phyloP scores from a whole-genome alignment of 192 early-diverging fungal species.

The Entomortierella chlamydospora region DNA sequence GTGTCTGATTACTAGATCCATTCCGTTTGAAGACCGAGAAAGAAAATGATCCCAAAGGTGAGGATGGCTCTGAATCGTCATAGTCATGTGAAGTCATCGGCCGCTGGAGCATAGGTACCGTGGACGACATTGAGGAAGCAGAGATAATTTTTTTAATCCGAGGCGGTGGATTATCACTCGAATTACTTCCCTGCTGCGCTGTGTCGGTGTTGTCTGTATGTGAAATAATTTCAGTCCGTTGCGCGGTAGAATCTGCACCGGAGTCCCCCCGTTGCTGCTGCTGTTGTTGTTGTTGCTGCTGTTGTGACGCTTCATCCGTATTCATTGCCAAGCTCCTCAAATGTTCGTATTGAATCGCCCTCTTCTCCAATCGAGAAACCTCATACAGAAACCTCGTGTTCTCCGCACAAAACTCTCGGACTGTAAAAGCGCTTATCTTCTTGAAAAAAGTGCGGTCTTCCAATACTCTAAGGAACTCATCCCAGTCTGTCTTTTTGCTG shows the following conservation, averaged over 20 bases:
- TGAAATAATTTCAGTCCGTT: no score
- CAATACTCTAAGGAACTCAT: constrained; percentile 30
- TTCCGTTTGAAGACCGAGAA: constrained; percentile 11
- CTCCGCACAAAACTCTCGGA: constrained; percentile 51
- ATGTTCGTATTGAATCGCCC: constrained; percentile 40
- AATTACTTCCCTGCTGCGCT: not conserved
- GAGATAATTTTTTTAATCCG: constrained; percentile 51
- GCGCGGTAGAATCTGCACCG: no score
- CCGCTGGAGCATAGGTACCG: constrained; percentile 29
- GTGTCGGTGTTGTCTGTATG: no score
- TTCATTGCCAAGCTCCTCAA: constrained; percentile 22
- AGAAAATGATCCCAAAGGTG: constrained; percentile 29
- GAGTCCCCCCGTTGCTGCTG: no score
- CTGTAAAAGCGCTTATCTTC: constrained; percentile 39
- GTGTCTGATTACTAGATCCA: constrained; percentile 14
- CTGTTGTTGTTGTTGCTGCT: not conserved
- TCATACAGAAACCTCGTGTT: constrained; percentile 49
- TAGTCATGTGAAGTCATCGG: constrained; percentile 20
- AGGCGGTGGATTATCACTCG: not conserved
- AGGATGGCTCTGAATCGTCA: constrained; percentile 51
- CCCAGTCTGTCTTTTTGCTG: constrained; percentile 38
- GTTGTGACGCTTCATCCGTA: not conserved
- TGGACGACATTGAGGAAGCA: constrained; percentile 36
- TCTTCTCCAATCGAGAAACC: constrained; percentile 34
- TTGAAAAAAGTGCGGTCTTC: constrained; percentile 33